Evolutionary conservation across 768 basidiomycete genomes (phyloP).

Genomic region (Pisolithus sp.): DNA sequence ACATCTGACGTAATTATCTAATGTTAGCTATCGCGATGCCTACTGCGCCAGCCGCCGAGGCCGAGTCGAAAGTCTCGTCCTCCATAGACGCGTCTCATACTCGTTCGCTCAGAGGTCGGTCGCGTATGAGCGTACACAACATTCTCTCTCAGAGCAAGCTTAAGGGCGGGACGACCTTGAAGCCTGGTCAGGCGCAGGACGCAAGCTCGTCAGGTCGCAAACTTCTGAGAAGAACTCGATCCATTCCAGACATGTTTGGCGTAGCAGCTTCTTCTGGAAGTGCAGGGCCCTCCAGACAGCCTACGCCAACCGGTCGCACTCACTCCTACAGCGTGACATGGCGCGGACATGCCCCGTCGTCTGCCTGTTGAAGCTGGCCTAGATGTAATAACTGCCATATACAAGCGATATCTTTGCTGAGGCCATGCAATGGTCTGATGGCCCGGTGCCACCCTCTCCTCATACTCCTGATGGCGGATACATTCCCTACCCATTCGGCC

Average conservation of each 20-base stretch:
- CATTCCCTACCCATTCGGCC: conserved; percentile 57
- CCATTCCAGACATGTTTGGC: conserved; percentile 55
- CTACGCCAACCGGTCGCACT: conserved; percentile 42
- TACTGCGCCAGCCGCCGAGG: conserved; percentile 56
- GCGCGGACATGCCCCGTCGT: conserved; percentile 51
- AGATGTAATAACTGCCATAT: conserved; percentile 23
- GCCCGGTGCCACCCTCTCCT: conserved; percentile 32
- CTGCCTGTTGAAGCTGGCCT: conserved; percentile 19
- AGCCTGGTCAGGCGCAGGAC: conserved; percentile 26
- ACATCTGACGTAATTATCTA: not conserved
- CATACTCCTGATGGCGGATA: conserved; percentile 21
- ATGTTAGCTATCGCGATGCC: conserved; percentile 49
- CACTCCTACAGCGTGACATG: conserved; percentile 80
- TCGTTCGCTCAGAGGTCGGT: conserved; percentile 42
- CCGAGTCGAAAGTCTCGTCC: conserved; percentile 34
- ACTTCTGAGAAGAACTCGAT: conserved; percentile 61
- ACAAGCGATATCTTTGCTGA: conserved; percentile 54
- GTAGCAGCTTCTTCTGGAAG: conserved; percentile 21
- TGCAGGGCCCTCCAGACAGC: conserved; percentile 25
- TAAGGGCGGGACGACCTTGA: conserved; percentile 26
- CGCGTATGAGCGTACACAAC: conserved; percentile 64
- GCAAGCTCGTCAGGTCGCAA: conserved; percentile 38
- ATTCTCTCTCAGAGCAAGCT: conserved; percentile 47
- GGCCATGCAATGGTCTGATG: conserved; percentile 53
- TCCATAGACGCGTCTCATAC: conserved; percentile 32